Evolutionary conservation across 2,329 filamentous ascomycete genomes (phyloP).

Genomic region (Incumbomyces lentus): DNA sequence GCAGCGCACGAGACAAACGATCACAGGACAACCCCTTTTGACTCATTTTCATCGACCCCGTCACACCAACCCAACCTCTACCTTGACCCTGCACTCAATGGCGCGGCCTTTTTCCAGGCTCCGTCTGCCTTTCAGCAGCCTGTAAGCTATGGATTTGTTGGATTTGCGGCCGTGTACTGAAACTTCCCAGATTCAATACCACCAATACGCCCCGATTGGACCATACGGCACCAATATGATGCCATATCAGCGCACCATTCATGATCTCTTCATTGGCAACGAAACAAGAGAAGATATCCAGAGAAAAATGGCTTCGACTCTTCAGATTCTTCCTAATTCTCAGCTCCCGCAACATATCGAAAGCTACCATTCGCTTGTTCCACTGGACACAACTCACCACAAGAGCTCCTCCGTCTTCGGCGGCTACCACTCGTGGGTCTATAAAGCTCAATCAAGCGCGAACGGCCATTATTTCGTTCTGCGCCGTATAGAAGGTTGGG

Average conservation of each 20-base stretch:
- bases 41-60: slow-evolving; percentile 22
- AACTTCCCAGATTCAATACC: slow-evolving; percentile 62
- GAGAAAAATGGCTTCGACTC: slow-evolving; percentile 73
- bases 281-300: slow-evolving; percentile 79
- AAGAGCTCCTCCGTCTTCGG: slow-evolving; percentile 65
- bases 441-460: slow-evolving; percentile 83
- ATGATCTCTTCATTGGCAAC: slow-evolving; percentile 88
- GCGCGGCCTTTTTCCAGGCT: slow-evolving; percentile 56
- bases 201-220: slow-evolving; percentile 81
- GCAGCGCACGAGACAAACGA: neutral
- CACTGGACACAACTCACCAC: slow-evolving; percentile 70
- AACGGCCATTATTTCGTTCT: slow-evolving; percentile 83
- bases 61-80: slow-evolving; percentile 57
- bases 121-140: slow-evolving; percentile 53
- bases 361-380: slow-evolving; percentile 84
- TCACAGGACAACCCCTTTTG: slow-evolving; percentile 10
- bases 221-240: slow-evolving; percentile 71
- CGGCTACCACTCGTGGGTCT: slow-evolving; percentile 84
- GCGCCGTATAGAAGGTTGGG: slow-evolving; percentile 65
- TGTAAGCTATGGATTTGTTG: slow-evolving; percentile 31
- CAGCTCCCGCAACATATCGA: slow-evolving; percentile 67
- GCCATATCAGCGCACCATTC: slow-evolving; percentile 73
- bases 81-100: slow-evolving; percentile 54
- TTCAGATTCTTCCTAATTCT: slow-evolving; percentile 72
- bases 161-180: neutral